A percentile compares a stretch with the other conserved stretches of the same genome.
phyloP scores from a whole-genome alignment of 2,329 filamentous ascomycete species.

The Sclerotinia sclerotiorum region DNA sequence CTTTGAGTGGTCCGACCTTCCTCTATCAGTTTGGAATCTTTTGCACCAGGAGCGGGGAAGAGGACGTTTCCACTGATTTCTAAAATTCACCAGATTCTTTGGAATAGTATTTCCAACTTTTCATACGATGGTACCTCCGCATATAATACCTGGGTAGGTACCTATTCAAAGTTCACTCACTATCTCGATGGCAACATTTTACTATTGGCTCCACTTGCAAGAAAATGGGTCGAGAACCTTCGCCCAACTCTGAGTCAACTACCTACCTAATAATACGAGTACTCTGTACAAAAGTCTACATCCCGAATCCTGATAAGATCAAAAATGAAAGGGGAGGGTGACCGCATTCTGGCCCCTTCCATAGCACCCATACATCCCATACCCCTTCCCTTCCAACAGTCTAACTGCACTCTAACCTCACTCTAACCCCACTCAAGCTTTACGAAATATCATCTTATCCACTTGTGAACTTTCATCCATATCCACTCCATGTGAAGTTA shows the following conservation, averaged over 20 bases:
- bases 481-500: background rate
- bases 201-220: background rate
- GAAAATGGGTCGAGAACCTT: background rate
- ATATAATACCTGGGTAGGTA: too few relatives aligned
- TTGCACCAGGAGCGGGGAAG: background rate
- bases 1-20: background rate
- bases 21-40: background rate
- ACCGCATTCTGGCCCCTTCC: constrained; percentile 8
- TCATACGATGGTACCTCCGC: too few relatives aligned
- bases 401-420: background rate
- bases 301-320: background rate
- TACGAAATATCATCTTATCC: background rate
- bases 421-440: background rate
- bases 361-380: background rate
- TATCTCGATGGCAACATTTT: too few relatives aligned
- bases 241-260: background rate
- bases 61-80: background rate
- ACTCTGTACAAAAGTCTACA: background rate
- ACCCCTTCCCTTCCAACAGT: background rate
- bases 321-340: background rate
- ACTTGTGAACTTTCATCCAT: constrained; percentile 16
- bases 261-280: background rate
- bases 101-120: background rate
- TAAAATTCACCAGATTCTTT: background rate
- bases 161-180: too few relatives aligned